Percentiles rank a stretch among this genome's conserved stretches.
Evolutionary conservation across 2,329 filamentous ascomycete genomes (phyloP).

Genomic region (Paecilomyces variotii): DNA sequence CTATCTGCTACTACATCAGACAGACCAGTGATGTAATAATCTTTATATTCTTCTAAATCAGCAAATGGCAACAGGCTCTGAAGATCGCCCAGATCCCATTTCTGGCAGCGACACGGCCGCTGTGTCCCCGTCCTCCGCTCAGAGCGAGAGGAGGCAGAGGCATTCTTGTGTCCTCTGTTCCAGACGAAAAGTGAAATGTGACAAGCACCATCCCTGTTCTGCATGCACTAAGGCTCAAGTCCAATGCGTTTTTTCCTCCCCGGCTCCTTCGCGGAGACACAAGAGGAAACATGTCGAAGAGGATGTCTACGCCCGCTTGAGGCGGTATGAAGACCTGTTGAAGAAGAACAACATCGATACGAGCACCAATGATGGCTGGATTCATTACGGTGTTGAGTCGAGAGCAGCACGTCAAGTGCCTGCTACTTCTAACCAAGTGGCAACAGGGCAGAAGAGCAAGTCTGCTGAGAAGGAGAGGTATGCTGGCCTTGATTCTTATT

Average conservation of each 20-base stretch:
- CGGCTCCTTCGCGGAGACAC: conserved; percentile 28
- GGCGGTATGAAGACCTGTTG: conserved; percentile 4
- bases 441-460: background rate
- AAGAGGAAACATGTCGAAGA: background rate
- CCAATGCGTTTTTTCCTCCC: background rate
- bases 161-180: conserved; percentile 2
- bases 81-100: background rate
- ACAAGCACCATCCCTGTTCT: background rate
- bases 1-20: background rate
- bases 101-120: background rate
- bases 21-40: background rate
- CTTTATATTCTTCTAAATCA: background rate
- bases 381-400: background rate
- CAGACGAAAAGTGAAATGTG: conserved; percentile 3
- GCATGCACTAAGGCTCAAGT: background rate
- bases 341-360: conserved; percentile 18
- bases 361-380: conserved; percentile 10
- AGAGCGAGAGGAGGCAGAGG: background rate
- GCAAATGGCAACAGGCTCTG: background rate
- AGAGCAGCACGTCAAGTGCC: background rate
- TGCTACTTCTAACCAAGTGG: background rate
- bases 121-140: background rate
- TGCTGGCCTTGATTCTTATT: background rate
- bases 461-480: background rate
- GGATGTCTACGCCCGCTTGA: conserved; percentile 1